Conservation (phyloP, 306 rosid genomes). For the Dryas octopetala region DNA sequence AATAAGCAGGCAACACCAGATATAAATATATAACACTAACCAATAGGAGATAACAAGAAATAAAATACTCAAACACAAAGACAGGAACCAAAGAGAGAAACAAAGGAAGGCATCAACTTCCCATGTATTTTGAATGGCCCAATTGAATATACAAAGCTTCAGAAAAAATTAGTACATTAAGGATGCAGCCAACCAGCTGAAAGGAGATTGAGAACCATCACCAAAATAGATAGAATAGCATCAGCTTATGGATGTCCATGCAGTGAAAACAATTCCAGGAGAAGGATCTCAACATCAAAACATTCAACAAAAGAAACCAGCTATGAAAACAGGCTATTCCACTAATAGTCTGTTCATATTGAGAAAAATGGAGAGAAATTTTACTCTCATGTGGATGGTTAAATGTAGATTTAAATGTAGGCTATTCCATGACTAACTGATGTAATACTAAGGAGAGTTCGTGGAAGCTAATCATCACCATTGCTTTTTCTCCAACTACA, state of each 20-base stretch:
- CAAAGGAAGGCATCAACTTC: neutral
- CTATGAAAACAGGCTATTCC: neutral
- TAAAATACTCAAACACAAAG: constrained; percentile 3
- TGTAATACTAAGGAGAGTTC: neutral
- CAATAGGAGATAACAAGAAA: constrained; percentile 2
- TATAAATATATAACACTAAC: constrained; percentile 6
- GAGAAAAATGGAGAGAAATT: neutral
- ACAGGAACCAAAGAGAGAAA: neutral
- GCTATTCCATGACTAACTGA: neutral
- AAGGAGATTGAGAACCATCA: neutral
- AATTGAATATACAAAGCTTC: neutral
- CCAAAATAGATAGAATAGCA: neutral
- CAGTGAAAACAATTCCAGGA: neutral
- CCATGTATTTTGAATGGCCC: neutral
- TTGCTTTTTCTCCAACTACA: neutral
- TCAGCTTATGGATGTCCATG: constrained; percentile 5
- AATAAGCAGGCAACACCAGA: constrained; percentile 8
- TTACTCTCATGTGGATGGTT: neutral
- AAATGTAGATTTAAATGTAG: neutral
- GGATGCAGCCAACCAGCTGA: neutral
- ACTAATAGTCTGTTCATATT: neutral
- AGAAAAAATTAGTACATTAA: neutral
- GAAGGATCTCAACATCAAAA: neutral
- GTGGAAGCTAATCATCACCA: too few species aligned
- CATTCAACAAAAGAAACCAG: neutral